phyloP scores from a whole-genome alignment of 345 rosid species.

The Triadica sebifera region DNA sequence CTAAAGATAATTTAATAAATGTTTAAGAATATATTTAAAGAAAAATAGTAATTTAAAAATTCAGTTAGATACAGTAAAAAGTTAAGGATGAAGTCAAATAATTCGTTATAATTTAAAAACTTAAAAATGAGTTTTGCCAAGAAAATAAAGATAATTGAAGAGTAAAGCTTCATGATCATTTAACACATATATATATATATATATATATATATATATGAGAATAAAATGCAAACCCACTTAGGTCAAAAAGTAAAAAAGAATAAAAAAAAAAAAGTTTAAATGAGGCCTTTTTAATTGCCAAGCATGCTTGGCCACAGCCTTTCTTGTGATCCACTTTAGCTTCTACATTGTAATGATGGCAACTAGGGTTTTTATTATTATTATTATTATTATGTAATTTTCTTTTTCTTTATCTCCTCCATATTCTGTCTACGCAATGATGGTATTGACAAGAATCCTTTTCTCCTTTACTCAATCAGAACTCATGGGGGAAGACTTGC shows the following conservation, averaged over 20 bases:
- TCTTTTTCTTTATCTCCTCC: slow-evolving; percentile 17
- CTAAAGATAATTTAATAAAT: too few species aligned
- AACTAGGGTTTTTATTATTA: background rate
- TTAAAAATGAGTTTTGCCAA: too few species aligned
- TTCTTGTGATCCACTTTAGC: slow-evolving; percentile 37
- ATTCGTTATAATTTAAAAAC: too few species aligned
- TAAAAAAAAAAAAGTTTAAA: background rate
- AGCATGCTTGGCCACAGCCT: background rate
- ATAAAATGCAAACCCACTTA: background rate
- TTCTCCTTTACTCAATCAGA: slow-evolving; percentile 30
- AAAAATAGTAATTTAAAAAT: too few species aligned
- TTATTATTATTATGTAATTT: background rate
- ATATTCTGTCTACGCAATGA: slow-evolving; percentile 33
- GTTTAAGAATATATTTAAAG: too few species aligned
- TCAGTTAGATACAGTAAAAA: too few species aligned
- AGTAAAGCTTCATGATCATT: too few species aligned
- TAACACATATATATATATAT: too few species aligned
- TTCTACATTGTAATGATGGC: slow-evolving; percentile 37
- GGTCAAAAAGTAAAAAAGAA: background rate
- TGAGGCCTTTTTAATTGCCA: background rate
- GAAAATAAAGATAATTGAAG: too few species aligned
- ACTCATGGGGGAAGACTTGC: slow-evolving; percentile 16
- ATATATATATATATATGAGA: background rate
- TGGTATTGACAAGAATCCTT: slow-evolving; percentile 33
- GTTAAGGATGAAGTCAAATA: too few species aligned